phyloP scores from a whole-genome alignment of 768 basidiomycete species.

The Lenzites betulinus region DNA sequence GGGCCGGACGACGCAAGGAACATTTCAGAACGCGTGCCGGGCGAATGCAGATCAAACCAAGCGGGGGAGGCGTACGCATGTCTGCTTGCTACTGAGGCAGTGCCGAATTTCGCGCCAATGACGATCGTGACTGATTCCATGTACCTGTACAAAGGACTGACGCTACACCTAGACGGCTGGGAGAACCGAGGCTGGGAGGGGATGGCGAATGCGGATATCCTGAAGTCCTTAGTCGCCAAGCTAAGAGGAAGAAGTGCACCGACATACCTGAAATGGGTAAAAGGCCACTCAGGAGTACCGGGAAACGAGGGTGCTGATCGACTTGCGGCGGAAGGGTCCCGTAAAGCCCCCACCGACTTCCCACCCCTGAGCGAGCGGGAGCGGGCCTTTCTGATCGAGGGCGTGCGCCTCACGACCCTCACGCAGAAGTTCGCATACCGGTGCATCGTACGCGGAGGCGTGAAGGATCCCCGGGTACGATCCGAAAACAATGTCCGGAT shows the following conservation, averaged over 20 bases:
- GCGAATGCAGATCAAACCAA: neutral
- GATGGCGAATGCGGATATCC: conserved; percentile 12
- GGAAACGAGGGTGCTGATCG: too few relatives aligned
- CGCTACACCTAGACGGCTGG: neutral
- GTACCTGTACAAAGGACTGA: neutral
- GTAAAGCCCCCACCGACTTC: too few relatives aligned
- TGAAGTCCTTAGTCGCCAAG: neutral
- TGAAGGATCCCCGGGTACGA: too few relatives aligned
- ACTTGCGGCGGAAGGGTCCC: neutral
- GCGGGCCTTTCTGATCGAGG: neutral
- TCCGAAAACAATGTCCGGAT: neutral
- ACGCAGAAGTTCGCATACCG: neutral
- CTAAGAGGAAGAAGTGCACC: neutral
- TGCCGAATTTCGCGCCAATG: neutral
- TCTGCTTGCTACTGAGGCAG: neutral
- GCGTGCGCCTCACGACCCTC: neutral
- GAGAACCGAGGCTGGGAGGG: conserved; percentile 23
- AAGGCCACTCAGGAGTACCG: neutral
- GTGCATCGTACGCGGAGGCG: too few relatives aligned
- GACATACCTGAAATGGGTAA: neutral
- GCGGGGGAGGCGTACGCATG: neutral
- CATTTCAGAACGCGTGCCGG: neutral
- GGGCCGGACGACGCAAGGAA: neutral
- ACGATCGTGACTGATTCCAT: neutral
- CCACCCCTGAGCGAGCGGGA: neutral